Evolutionary conservation across 495 filamentous ascomycete species (phyloP), one percentile per base, ranked within the genome.

Genomic region (Pyrenopolyporus hunteri): DNA sequence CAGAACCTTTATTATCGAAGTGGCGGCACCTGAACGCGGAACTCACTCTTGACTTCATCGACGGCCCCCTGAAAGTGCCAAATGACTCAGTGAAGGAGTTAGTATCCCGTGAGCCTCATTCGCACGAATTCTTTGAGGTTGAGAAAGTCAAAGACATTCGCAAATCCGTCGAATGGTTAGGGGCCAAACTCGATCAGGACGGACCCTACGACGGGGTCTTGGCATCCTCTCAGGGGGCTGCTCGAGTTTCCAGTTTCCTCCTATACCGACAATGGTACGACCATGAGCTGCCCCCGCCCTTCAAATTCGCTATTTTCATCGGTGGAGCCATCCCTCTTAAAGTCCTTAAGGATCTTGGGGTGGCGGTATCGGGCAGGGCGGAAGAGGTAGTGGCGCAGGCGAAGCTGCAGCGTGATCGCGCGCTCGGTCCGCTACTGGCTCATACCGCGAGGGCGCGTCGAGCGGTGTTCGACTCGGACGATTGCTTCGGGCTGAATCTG

Each of bases 161-260:
- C 0, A 57, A 57, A 11, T 71, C 80, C 23, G 74, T 76, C 63
- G 42, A 64, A 19, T 80, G 80, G 80, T 73, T 89, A 32, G 59
- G 67, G 13, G 68, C 73, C 6, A 74, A 80, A 49, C 59, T 87
- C 35, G 72, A 75, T 2, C 51, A 66, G 2, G 67, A 83, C 29
- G 85, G 84, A 0, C 84, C 84, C 1, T 89, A 83, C 72, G 87
- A 89, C 61, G 77, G 77, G 13, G 77, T 87, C 6, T 70, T 87
- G 59, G 76, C 76, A 58, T 88, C 85, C 65, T 85, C 82, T 5
- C 83, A 89, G 43, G 85, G 85, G 11, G 83, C 80, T 47, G 66
- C 77, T 3, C 63, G 88, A 0, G 76, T 82, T 20, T 74, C 77
- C 3, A 79, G 71, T 54, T 75, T 76, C 61, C 68, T 82, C 9